Conservation (phyloP, 306 rosid genomes). For the Dryas drummondii region DNA sequence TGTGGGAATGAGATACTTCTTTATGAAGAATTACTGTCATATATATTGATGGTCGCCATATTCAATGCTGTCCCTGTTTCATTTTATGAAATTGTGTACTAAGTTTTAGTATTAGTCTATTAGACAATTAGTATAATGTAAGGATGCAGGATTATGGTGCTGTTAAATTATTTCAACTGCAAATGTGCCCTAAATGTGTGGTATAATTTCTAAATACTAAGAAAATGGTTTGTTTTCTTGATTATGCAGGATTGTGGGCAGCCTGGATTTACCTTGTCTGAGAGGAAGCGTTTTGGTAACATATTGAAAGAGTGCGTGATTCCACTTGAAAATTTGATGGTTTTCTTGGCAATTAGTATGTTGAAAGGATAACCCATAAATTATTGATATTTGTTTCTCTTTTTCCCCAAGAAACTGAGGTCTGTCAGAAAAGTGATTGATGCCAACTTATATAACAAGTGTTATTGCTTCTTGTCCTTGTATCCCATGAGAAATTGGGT, state of each 20-base stretch:
- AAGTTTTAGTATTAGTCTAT: background rate
- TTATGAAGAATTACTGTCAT: background rate
- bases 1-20: background rate
- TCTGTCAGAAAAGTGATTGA: background rate
- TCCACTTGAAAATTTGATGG: conserved; percentile 14
- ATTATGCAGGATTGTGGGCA: conserved; percentile 85
- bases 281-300: conserved; percentile 77
- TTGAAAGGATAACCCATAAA: background rate
- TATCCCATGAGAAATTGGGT: background rate
- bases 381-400: background rate
- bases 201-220: background rate
- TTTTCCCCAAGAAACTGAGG: background rate
- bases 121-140: background rate
- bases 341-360: conserved; percentile 11
- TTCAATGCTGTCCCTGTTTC: background rate
- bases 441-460: too few relatives aligned
- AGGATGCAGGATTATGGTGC: background rate
- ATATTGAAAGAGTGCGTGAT: conserved; percentile 77
- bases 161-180: background rate
- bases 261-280: conserved; percentile 92
- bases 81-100: background rate
- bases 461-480: background rate
- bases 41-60: background rate
- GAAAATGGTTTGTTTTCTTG: conserved; percentile 20
- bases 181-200: background rate